Percentiles rank a stretch among this genome's conserved stretches.
These are phyloP conservation scores for Trichophyton schoenleinii DNA, from an alignment of 2,329 filamentous ascomycete species.

Conservation along the genomic window DNA sequence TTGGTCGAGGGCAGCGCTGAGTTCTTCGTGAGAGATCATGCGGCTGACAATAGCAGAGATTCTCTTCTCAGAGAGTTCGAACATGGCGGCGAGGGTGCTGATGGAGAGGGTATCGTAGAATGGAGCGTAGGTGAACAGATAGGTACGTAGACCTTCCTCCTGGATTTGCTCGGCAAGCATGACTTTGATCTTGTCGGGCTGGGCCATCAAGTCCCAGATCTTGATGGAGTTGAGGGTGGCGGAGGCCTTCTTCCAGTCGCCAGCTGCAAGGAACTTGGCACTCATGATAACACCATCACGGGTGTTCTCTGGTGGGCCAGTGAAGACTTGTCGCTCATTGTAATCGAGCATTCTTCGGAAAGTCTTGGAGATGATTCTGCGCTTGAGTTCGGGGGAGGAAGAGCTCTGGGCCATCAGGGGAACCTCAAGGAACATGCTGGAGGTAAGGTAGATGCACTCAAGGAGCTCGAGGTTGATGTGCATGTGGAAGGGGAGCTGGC, in stretches of 20 bases:
- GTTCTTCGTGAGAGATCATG: slow-evolving; percentile 99
- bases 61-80: slow-evolving; percentile 83
- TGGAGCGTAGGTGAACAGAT: slow-evolving; percentile 97
- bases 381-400: slow-evolving; percentile 91
- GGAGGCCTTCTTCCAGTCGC: slow-evolving; percentile 96
- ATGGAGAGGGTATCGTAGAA: slow-evolving; percentile 96
- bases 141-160: slow-evolving; percentile 93
- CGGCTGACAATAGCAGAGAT: slow-evolving; percentile 92
- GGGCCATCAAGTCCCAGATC: slow-evolving; percentile 97
- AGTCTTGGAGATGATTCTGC: slow-evolving; percentile 97
- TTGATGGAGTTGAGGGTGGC: slow-evolving; percentile 95
- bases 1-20: slow-evolving; percentile 90
- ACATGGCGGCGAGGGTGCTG: slow-evolving; percentile 78
- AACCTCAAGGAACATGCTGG: slow-evolving; percentile 98
- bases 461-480: slow-evolving; percentile 98
- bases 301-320: slow-evolving; percentile 94
- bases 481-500: slow-evolving; percentile 99
- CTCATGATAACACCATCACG: slow-evolving; percentile 99
- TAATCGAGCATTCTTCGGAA: slow-evolving; percentile 99
- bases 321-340: slow-evolving; percentile 98
- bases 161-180: slow-evolving; percentile 98
- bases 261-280: slow-evolving; percentile 87
- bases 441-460: slow-evolving; percentile 96
- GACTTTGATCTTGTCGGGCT: slow-evolving; percentile 81
- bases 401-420: slow-evolving; percentile 92